Conservation (phyloP, 441 rosid genomes). For the Aquilaria agallochum region DNA sequence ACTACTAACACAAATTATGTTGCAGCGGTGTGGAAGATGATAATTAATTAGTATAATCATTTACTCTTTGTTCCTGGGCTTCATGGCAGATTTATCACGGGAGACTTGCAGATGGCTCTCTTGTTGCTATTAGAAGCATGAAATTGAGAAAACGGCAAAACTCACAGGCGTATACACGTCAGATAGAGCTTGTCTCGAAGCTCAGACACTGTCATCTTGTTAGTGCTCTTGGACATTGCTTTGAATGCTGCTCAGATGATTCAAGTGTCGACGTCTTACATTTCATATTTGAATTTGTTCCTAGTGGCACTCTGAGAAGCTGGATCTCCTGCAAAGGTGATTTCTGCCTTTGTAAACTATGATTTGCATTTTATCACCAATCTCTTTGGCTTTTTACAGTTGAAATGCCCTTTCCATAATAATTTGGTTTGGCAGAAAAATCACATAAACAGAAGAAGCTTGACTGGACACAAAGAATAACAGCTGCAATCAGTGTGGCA, state of each 20-base stretch:
- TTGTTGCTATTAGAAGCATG: conserved; percentile 38
- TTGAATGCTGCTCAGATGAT: conserved; percentile 32
- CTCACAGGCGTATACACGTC: conserved; percentile 30
- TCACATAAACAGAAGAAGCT: conserved; percentile 21
- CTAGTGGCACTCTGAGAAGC: conserved; percentile 43
- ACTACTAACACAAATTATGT: too few species aligned
- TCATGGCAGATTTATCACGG: conserved; percentile 44
- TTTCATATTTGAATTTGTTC: conserved; percentile 43
- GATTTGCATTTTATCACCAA: background rate
- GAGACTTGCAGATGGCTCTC: conserved; percentile 32
- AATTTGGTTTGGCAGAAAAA: conserved; percentile 18
- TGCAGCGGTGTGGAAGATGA: too few species aligned
- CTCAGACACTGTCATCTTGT: conserved; percentile 53
- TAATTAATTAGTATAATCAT: background rate
- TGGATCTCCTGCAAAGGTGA: conserved; percentile 28
- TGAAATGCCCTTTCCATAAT: background rate
- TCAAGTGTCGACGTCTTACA: conserved; percentile 30
- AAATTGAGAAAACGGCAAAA: conserved; percentile 32
- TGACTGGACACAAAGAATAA: conserved; percentile 46
- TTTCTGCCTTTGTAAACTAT: background rate
- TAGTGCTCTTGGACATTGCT: conserved; percentile 66
- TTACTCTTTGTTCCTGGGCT: background rate
- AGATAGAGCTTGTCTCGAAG: conserved; percentile 49
- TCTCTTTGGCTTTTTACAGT: background rate
- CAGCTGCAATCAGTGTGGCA: conserved; percentile 41